Conservation (phyloP, 2,329 filamentous ascomycete genomes). For the Penicillium sp. region DNA sequence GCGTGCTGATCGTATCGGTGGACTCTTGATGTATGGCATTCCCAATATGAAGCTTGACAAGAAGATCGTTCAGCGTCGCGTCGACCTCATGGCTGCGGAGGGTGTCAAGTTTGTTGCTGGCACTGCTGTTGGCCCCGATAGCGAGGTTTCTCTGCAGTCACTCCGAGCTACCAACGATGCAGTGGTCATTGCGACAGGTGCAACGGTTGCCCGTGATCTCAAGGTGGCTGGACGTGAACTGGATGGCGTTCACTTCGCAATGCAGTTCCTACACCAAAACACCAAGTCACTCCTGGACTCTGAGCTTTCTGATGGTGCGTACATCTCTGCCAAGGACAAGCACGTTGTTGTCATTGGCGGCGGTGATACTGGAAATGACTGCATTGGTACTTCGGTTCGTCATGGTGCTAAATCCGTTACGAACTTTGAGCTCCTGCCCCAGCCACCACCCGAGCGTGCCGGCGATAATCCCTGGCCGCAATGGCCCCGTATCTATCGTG, state of each 20-base stretch:
- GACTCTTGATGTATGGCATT: slow-evolving; percentile 95
- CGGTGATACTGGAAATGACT: slow-evolving; percentile 96
- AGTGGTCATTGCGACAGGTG: slow-evolving; percentile 85
- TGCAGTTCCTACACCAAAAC: slow-evolving; percentile 96
- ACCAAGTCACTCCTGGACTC: slow-evolving; percentile 96
- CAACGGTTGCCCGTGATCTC: slow-evolving; percentile 86
- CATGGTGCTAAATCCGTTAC: slow-evolving; percentile 92
- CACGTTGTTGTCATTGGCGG: slow-evolving; percentile 94
- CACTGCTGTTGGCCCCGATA: slow-evolving; percentile 69
- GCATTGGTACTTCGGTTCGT: slow-evolving; percentile 91
- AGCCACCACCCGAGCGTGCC: slow-evolving; percentile 84
- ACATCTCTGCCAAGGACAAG: slow-evolving; percentile 94
- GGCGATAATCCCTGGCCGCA: slow-evolving; percentile 97
- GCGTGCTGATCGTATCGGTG: slow-evolving; percentile 82
- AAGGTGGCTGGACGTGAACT: slow-evolving; percentile 84
- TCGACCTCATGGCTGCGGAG: slow-evolving; percentile 89
- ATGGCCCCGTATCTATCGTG: slow-evolving; percentile 95
- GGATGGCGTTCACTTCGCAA: slow-evolving; percentile 88
- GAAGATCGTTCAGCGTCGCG: slow-evolving; percentile 89
- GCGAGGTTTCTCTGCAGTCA: slow-evolving; percentile 60
- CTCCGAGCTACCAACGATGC: slow-evolving; percentile 71
- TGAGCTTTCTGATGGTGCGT: slow-evolving; percentile 71
- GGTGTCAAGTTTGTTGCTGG: slow-evolving; percentile 77
- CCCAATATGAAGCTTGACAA: slow-evolving; percentile 99
- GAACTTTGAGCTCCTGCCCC: slow-evolving; percentile 93